Evolutionary conservation across 805 yeast species (phyloP), one percentile per base, ranked within the genome.

Genomic region (Yamadazyma endophytica): DNA sequence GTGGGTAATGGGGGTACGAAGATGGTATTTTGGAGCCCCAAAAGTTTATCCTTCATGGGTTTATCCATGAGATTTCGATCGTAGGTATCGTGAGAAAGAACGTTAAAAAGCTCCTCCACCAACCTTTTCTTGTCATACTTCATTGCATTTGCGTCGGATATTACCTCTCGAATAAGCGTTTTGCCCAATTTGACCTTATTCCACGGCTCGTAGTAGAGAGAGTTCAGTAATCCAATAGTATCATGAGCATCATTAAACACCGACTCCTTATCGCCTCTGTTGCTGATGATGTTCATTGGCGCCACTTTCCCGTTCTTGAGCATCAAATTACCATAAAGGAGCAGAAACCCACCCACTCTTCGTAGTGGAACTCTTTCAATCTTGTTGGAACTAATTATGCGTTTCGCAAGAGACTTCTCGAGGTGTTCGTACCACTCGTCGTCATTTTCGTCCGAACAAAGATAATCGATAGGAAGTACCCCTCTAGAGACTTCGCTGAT

Each of bases 191-290:
- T 43, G 0, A 82, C 82, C 46, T 89, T 90, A 0, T 72, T 70
- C 97, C 97, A 89, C 5, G 85, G 82, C 16, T 75, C 64, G 18
- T 68, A 63, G 42, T 64, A 73, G n/a, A 74, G 56, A 2, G 89
- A 81, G 49, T 84, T 84, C 1, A 89, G 80, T 9, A 84, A 47
- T 1, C 86, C 84, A 33, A 79, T 62, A 0, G 76, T 68, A 6
- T 55, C 49, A 12, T 54, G 41, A 4, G 24, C 18, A 12, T 37
- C 36, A 15, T 24, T 29, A 28, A 58, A 68, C 8, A 59, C 61
- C 17, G 52, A 53, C 4, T 64, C 61, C 8, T 48, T 48, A 27
- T 64, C 66, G 9, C 71, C 71, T 41, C 78, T 56, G 44, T 77
- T 75, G 18, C 80, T 71, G 14, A 77, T 47, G 14, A 76, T 56